phyloP scores from a whole-genome alignment of 2,329 filamentous ascomycete genomes.

The Fusarium odoratissimum region DNA sequence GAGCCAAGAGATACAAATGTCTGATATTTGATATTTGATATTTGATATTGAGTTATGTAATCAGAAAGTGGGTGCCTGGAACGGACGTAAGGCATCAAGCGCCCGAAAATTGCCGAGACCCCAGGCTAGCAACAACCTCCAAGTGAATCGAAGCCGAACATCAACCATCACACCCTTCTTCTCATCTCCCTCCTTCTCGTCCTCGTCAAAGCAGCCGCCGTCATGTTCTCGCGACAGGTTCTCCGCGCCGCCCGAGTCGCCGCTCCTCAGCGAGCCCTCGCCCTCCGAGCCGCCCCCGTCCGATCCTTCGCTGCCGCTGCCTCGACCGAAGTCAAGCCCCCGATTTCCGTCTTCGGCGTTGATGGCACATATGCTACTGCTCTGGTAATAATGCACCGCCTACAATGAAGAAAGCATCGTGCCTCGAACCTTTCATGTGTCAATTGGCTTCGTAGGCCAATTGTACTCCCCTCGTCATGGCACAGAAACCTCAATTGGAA shows the following conservation, averaged over 20 bases:
- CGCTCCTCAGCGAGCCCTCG: constrained; percentile 67
- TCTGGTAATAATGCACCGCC: constrained; percentile 82
- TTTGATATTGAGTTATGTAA: constrained; percentile 44
- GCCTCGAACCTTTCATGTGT: neutral
- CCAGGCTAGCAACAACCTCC: constrained; percentile 48
- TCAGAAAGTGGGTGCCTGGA: constrained; percentile 53
- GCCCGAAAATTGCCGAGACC: constrained; percentile 57
- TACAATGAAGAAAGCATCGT: neutral
- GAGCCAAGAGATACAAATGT: neutral
- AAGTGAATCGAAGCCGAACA: constrained; percentile 45
- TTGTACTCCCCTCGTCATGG: constrained; percentile 25
- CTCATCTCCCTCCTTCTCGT: constrained; percentile 14
- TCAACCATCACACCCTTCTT: constrained; percentile 32
- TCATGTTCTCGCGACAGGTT: constrained; percentile 71
- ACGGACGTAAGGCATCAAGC: constrained; percentile 53
- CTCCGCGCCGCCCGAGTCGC: constrained; percentile 67
- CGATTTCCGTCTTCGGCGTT: constrained; percentile 91
- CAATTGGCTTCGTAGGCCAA: constrained; percentile 40
- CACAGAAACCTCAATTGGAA: constrained; percentile 41
- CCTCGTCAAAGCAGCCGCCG: constrained; percentile 35
- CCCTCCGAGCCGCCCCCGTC: constrained; percentile 62
- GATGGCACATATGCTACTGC: constrained; percentile 99
- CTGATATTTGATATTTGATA: neutral
- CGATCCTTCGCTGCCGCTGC: constrained; percentile 84
- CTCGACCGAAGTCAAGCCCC: constrained; percentile 79